Evolutionary conservation across 2,329 filamentous ascomycete genomes (phyloP).

Genomic region (Alternaria sp.): DNA sequence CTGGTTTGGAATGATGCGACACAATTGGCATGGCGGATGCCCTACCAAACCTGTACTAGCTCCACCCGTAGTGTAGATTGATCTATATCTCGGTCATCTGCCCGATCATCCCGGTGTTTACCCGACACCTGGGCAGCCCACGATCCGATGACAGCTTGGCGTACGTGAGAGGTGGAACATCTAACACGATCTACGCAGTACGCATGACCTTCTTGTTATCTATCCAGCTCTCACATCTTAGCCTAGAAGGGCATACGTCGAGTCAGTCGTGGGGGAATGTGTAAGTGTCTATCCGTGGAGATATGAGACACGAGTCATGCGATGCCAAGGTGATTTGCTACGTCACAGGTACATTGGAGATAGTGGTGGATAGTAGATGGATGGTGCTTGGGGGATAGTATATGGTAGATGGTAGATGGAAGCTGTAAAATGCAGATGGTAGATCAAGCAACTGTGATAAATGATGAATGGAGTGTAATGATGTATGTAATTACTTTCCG

Average conservation of each 20-base stretch:
- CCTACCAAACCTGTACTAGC: too few relatives aligned
- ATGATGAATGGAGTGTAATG: not conserved
- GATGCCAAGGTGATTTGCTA: not conserved
- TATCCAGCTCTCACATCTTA: fast-evolving
- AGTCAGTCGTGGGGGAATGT: not conserved
- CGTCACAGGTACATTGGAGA: not conserved
- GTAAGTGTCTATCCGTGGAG: too few relatives aligned
- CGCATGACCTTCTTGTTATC: not conserved
- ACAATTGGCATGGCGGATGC: too few relatives aligned
- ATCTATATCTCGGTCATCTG: not conserved
- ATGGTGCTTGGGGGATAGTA: too few relatives aligned
- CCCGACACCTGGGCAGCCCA: not conserved
- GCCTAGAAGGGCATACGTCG: fast-evolving
- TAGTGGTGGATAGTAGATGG: not conserved
- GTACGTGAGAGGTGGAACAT: not conserved
- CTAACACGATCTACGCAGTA: too few relatives aligned
- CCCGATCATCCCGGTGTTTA: not conserved
- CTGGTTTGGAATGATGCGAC: too few relatives aligned
- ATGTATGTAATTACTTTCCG: not conserved
- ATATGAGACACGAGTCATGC: not conserved
- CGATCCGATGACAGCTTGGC: not conserved
- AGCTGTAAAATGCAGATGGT: not conserved
- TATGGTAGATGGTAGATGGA: too few relatives aligned
- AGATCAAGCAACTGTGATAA: not conserved
- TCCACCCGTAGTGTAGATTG: too few relatives aligned